Evolutionary conservation across 371 early-diverging fungal genomes (phyloP).

Genomic region (Apophysomyces trapeziformis): DNA sequence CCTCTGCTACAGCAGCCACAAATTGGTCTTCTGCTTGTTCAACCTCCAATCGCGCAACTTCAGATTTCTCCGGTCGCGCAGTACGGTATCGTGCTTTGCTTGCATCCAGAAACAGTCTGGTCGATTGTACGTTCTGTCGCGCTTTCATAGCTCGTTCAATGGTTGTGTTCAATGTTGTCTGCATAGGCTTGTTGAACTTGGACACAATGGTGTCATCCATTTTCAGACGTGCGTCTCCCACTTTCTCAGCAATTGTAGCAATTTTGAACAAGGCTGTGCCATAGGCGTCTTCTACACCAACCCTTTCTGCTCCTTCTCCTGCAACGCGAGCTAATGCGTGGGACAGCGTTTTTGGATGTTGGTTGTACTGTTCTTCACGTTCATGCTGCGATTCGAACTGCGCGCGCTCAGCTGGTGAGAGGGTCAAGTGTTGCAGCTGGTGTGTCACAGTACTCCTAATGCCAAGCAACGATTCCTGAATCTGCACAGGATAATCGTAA

Average conservation of each 20-base stretch:
- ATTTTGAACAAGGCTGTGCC: slow-evolving; percentile 85
- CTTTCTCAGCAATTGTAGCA: slow-evolving; percentile 77
- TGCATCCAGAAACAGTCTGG: slow-evolving; percentile 83
- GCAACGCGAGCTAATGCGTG: slow-evolving; percentile 80
- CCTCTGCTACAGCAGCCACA: slow-evolving; percentile 89
- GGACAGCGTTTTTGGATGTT: slow-evolving; percentile 65
- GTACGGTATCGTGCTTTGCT: slow-evolving; percentile 77
- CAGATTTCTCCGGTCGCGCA: slow-evolving; percentile 72
- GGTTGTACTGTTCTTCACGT: slow-evolving; percentile 24
- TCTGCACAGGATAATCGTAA: slow-evolving; percentile 78
- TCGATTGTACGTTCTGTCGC: slow-evolving; percentile 77
- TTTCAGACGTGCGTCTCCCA: slow-evolving; percentile 77
- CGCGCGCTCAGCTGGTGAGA: slow-evolving; percentile 56
- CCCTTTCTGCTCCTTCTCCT: slow-evolving; percentile 45
- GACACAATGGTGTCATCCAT: slow-evolving; percentile 72
- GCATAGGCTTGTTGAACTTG: slow-evolving; percentile 78
- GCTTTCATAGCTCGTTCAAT: slow-evolving; percentile 85
- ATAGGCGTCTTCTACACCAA: slow-evolving; percentile 80
- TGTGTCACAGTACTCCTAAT: slow-evolving; percentile 65
- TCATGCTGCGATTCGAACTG: slow-evolving; percentile 24
- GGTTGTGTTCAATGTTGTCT: slow-evolving; percentile 67
- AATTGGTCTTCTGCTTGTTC: slow-evolving; percentile 91
- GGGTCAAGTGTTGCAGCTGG: slow-evolving; percentile 66
- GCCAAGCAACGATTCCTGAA: slow-evolving; percentile 69
- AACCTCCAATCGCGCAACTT: slow-evolving; percentile 78